These are phyloP conservation scores for Pythium insidiosum DNA, from an alignment of 352 stramenopile genomes.

Conservation along the genomic window DNA sequence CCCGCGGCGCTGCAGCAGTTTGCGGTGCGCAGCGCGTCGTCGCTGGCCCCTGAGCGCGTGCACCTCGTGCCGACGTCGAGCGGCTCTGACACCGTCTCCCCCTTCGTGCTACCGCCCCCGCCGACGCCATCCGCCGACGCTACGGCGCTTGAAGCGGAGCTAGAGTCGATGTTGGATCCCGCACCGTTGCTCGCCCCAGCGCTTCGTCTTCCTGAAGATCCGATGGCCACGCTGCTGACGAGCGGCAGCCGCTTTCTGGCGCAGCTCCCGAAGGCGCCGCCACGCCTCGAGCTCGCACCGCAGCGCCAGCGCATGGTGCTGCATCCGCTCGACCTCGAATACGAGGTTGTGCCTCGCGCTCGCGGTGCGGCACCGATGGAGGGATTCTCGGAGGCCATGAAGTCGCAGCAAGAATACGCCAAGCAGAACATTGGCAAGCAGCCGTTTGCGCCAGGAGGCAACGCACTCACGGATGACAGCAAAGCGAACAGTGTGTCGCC, in stretches of 20 bases:
- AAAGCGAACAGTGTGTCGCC: neutral
- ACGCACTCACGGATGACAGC: slow-evolving; percentile 35
- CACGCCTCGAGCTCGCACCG: slow-evolving; percentile 45
- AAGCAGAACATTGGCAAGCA: slow-evolving; percentile 75
- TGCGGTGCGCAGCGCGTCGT: slow-evolving; percentile 29
- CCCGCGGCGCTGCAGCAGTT: slow-evolving; percentile 32
- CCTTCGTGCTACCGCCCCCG: slow-evolving; percentile 37
- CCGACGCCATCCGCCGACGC: slow-evolving; percentile 24
- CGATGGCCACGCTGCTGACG: neutral
- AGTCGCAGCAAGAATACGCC: slow-evolving; percentile 74
- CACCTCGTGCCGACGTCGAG: slow-evolving; percentile 26
- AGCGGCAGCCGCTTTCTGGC: slow-evolving; percentile 48
- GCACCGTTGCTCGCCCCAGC: slow-evolving; percentile 4
- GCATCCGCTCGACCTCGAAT: slow-evolving; percentile 38
- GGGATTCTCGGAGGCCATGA: slow-evolving; percentile 56
- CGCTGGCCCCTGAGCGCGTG: slow-evolving; percentile 32
- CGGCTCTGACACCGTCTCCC: neutral
- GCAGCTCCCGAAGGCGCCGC: slow-evolving; percentile 62
- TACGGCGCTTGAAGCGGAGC: slow-evolving; percentile 11
- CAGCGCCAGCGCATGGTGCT: slow-evolving; percentile 35
- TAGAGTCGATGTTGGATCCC: slow-evolving; percentile 13
- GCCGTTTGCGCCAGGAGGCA: slow-evolving; percentile 53
- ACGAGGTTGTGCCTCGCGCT: slow-evolving; percentile 42
- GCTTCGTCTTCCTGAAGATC: slow-evolving; percentile 27
- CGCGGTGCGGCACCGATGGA: slow-evolving; percentile 23